Base-by-base conservation (phyloP, 2,329 filamentous ascomycete genomes). In the Penicillium hordei region DNA sequence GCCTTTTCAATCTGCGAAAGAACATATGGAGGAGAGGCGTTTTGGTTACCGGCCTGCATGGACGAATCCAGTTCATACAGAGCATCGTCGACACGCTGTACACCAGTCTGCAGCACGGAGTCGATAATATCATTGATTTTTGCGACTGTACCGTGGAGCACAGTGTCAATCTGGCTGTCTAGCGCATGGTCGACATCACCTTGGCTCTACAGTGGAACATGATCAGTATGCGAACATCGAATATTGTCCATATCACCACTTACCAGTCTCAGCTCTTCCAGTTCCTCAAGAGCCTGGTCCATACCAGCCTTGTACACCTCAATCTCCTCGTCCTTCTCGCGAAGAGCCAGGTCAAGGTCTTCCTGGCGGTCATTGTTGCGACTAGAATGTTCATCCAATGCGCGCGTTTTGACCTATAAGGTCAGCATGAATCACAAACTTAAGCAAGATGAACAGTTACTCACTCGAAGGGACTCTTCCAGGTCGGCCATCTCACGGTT, bases 91-190 rank as follows among this genome's bases (percentile, higher is more conserved):
- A 99, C 93, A 44, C 94, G 89, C 69, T 94, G 88, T 23, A 97
- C 91, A 65, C 93, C 94, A 48, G 91, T 89, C 73, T 97, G 93
- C 39, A 99, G 81, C 4, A 99, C 94, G 0, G 93, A 96, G 75
- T 99, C 94, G 66, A 99, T 96, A 52, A 99, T 93, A 68, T 96
- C 92, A 78, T 96, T 94, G 75, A 99, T 93, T 82, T 96, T 97
- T 72, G 89, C 86, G 48, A 97, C 82, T 69, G 92, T 95, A 60
- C 91, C 85, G 65, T 94, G 83, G 59, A 97, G 87, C 61, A 99
- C 83, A 42, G 89, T 89, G 75, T 97, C 93, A 61, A 99, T 91
- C 74, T 96, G 91, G 34, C 90, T 89, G 70, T 97, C 93, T 54
- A 96, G 81, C 2, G 88, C 91, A 60, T 88, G 80, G 71, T 97